Conservation (phyloP, 257 asterid genomes). For the Solanum corneliomulleri region DNA sequence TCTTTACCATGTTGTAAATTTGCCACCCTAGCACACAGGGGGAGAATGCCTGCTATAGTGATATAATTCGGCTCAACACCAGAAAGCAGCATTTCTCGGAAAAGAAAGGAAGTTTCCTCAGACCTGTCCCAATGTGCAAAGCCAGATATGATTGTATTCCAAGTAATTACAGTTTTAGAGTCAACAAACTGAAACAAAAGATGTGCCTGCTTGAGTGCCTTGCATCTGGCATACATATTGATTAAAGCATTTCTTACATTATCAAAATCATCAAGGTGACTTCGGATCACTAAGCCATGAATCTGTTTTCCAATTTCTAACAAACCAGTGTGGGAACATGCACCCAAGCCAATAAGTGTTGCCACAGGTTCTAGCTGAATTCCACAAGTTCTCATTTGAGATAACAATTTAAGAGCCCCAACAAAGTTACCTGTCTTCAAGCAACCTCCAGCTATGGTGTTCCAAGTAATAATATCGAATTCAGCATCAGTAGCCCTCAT, state of each 20-base stretch:
- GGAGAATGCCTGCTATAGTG: constrained; percentile 71
- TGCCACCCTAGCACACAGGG: constrained; percentile 77
- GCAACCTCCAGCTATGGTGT: constrained; percentile 68
- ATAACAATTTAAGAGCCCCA: constrained; percentile 45
- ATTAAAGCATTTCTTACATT: constrained; percentile 59
- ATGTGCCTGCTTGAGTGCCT: constrained; percentile 49
- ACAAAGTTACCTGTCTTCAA: constrained; percentile 42
- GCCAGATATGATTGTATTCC: constrained; percentile 86
- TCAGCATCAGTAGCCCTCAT: constrained; percentile 37
- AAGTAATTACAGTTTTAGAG: constrained; percentile 35
- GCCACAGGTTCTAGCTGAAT: constrained; percentile 56
- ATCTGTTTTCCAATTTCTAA: constrained; percentile 56
- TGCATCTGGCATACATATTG: constrained; percentile 68
- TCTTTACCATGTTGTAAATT: constrained; percentile 72
- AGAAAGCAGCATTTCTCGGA: constrained; percentile 48
- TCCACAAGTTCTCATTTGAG: constrained; percentile 37
- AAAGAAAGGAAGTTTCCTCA: constrained; percentile 59
- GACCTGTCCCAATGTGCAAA: constrained; percentile 39
- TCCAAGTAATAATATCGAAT: constrained; percentile 50
- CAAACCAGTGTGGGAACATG: constrained; percentile 61
- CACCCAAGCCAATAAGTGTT: constrained; percentile 57
- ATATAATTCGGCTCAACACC: constrained; percentile 54
- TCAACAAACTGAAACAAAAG: constrained; percentile 37
- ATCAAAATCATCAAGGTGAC: constrained; percentile 22
- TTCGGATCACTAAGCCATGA: constrained; percentile 65